Base-by-base conservation (phyloP, 140 eudicot species). In the Stevia rebaudiana region DNA sequence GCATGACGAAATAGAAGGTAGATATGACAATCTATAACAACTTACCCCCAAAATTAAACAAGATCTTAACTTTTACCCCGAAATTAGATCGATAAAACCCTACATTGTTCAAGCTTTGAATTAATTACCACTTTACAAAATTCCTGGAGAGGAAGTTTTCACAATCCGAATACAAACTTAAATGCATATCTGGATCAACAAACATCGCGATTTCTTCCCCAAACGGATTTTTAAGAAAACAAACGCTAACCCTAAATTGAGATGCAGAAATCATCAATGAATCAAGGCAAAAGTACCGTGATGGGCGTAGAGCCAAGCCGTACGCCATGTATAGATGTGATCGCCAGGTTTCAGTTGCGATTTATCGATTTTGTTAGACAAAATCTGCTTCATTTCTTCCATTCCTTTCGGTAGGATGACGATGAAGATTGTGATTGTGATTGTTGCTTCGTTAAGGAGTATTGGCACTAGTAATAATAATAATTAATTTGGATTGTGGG, bases 251-350 rank as follows among this genome's bases (percentile, higher is more conserved):
- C n/a, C 21, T 8, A 47, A 47, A 6, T 47, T 33, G 13, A 35
- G 7, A 33, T 6, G 16, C 15, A 35, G 35, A 49, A 67, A 67
- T 28, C 12, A 17, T n/a, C 6, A 11, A 37, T 42, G 1, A 69
- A 41, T 12, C 4, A 25, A 15, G 54, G 43, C 12, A 2, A 19
- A 64, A 54, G 17, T 41, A 86, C 95, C 95, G 71, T 86, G 95
- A 73, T 86, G 95, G 41, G 95, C 81, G 67, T 86, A 86, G 70
- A 86, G 69, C 63, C 81, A 83, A 60, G 79, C 80, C 52, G 60
- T 74, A 39, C 95, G 80, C 95, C 95, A 86, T 1, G 95, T 76
- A 67, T 86, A 86, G 64, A 86, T 83, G 77, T 86, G 95, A 71
- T 86, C 95, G 39, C 95, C 91, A 11, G 83, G 81, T 63, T 83